Evolutionary conservation across 345 rosid species (phyloP).

Genomic region (Acer campestre): DNA sequence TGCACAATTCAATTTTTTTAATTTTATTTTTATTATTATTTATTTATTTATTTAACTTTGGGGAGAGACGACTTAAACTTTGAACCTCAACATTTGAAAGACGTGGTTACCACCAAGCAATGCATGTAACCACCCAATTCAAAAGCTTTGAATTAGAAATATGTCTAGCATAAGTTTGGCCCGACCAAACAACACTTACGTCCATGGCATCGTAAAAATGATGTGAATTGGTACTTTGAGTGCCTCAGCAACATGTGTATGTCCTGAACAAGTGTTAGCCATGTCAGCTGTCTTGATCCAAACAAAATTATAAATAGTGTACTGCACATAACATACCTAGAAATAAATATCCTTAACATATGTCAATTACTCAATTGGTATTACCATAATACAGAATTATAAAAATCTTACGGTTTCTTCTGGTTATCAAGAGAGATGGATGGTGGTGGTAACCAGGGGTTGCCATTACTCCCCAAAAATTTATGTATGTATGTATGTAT

Average conservation of each 20-base stretch:
- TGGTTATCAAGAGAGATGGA: background rate
- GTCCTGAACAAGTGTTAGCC: slow-evolving; percentile 38
- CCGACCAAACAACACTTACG: slow-evolving; percentile 40
- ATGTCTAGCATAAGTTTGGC: background rate
- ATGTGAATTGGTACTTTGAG: slow-evolving; percentile 52
- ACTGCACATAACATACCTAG: background rate
- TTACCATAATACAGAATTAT: background rate
- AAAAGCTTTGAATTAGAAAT: background rate
- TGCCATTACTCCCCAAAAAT: background rate
- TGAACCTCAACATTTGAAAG: background rate
- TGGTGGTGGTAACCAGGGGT: background rate
- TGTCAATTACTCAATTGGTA: background rate
- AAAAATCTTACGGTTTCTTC: background rate
- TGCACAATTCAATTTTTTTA: background rate
- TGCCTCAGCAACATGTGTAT: slow-evolving; percentile 55
- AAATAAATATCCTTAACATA: background rate
- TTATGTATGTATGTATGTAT: too few species aligned
- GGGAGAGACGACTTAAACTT: background rate
- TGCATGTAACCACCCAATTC: background rate
- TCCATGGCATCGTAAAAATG: slow-evolving; percentile 69
- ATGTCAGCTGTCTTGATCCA: background rate
- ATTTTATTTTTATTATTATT: background rate
- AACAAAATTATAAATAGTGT: background rate
- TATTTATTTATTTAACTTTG: background rate
- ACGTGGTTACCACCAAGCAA: background rate